Conservation (phyloP, 2,329 filamentous ascomycete genomes). For the Pseudocercospora vitis region DNA sequence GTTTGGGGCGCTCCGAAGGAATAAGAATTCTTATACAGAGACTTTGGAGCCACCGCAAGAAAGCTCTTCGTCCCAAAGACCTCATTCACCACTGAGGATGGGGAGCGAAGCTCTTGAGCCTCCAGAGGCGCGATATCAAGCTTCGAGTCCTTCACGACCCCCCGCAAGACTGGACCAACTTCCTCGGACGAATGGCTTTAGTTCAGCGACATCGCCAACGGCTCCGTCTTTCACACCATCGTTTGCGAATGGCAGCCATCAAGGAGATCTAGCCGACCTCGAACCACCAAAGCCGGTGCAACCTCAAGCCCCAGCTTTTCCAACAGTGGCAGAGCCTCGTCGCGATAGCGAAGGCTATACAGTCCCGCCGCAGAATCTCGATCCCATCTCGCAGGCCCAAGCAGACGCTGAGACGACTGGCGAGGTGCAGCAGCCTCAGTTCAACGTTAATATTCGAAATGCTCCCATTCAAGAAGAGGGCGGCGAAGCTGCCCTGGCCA, state of each 20-base stretch:
- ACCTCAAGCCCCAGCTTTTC: constrained; percentile 17
- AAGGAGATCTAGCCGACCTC: constrained; percentile 37
- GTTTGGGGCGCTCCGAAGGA: constrained; percentile 59
- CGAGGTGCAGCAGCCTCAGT: constrained; percentile 62
- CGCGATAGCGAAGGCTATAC: constrained; percentile 77
- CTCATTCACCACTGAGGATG: constrained; percentile 34
- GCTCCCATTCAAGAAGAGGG: constrained; percentile 77
- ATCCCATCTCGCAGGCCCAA: constrained; percentile 67
- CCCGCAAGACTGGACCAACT: constrained; percentile 19
- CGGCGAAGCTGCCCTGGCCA: constrained; percentile 67
- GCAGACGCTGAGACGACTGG: constrained; percentile 57
- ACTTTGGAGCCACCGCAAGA: constrained; percentile 40
- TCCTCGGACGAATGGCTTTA: constrained; percentile 29
- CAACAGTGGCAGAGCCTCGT: constrained; percentile 38
- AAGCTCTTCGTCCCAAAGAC: constrained; percentile 27
- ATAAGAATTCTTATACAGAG: constrained; percentile 58
- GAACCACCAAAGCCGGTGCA: constrained; percentile 34
- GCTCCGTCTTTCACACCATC: constrained; percentile 12
- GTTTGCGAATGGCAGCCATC: constrained; percentile 36
- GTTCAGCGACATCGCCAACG: constrained; percentile 18
- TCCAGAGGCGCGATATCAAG: constrained; percentile 14
- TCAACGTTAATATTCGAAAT: constrained; percentile 78
- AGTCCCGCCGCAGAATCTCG: constrained; percentile 63
- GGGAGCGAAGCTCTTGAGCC: constrained; percentile 36
- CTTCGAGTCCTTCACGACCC: constrained; percentile 15